Percentiles rank a stretch among this genome's conserved stretches.
phyloP scores from a whole-genome alignment of 2,329 filamentous ascomycete genomes.

The Tolypocladium capitatum region DNA sequence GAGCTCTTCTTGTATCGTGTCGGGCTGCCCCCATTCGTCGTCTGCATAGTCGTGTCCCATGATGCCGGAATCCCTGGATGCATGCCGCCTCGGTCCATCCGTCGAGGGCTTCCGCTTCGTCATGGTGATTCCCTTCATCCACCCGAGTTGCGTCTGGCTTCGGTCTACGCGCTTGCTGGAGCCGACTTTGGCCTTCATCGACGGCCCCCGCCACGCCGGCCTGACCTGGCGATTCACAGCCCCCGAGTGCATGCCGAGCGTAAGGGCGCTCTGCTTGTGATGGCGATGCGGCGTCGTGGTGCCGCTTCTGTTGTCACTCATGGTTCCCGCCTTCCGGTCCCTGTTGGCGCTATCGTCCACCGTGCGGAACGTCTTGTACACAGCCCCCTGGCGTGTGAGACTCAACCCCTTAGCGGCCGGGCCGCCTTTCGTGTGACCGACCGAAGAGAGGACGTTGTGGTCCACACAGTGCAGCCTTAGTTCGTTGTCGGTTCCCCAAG shows the following conservation, averaged over 20 bases:
- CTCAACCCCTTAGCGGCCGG: constrained; percentile 51
- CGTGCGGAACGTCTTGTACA: constrained; percentile 75
- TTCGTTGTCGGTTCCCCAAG: constrained; percentile 81
- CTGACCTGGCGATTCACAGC: constrained; percentile 15
- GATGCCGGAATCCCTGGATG: constrained; percentile 38
- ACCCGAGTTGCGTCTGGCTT: constrained; percentile 46
- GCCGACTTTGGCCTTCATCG: constrained; percentile 42
- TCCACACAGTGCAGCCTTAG: constrained; percentile 66
- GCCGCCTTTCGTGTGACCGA: constrained; percentile 61
- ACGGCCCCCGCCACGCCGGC: constrained; percentile 39
- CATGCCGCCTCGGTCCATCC: constrained; percentile 27
- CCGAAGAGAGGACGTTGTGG: constrained; percentile 46
- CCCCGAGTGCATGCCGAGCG: constrained; percentile 28
- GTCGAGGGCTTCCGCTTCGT: constrained; percentile 37
- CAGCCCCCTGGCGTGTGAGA: constrained; percentile 69
- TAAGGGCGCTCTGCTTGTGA: constrained; percentile 30
- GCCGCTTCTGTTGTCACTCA: constrained; percentile 44
- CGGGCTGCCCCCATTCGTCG: constrained; percentile 46
- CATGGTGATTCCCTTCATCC: constrained; percentile 58
- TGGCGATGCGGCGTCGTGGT: constrained; percentile 27
- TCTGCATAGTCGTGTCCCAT: constrained; percentile 38
- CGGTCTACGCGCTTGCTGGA: constrained; percentile 28
- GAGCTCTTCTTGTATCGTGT: constrained; percentile 52
- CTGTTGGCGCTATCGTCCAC: constrained; percentile 45
- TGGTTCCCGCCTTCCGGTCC: constrained; percentile 46